Base-by-base conservation (phyloP, 164 flowering plant species). In the Warburgia ugandensis region DNA sequence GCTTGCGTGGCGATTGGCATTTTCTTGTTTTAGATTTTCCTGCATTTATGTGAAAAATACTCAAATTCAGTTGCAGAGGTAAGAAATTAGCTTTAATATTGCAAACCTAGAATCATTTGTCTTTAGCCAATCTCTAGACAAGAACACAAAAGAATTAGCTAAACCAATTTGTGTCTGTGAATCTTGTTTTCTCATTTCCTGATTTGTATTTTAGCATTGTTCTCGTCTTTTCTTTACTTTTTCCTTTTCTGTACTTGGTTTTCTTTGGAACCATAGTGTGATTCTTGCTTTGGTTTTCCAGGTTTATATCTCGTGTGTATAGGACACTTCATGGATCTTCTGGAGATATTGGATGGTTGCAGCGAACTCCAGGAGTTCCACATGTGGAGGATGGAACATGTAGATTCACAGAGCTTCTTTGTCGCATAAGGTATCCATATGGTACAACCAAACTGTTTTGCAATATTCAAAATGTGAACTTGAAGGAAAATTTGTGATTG, bases 281-380 rank as follows among this genome's bases (percentile, higher is more conserved):
- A 19, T 6, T 47, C 29, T 4, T 16, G n/a, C 4, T 59, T 50
- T 60, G 48, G 13, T 47, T 11, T 61, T 58, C 52, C 76, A 90
- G 91, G 36, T 21, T 77, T 29, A 45, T 68, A 36, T 74, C 76
- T 57, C 77, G 91, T 35, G 55, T 78, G n/a, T 59, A 48, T 29
- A 86, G 23, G 61, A 75, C 89, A 14, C 59, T 90, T 61, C 75
- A 44, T 43, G 97, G 95, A 20, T 90, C 97, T 55, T 70, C 88
- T 43, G 77, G 70, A 68, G 94, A 90, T 68, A 84, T 90, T 71
- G 95, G 97, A 51, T 90, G 94, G 97, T 59, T 90, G 75, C 94
- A 80, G 40, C 49, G 48, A 14, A 60, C 68, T 61, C 78, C 84
- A 35, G 84, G 74, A 55, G 48, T 82, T 68, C 71, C 80, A 56